Base-by-base conservation (phyloP, 192 early-diverging fungal species). In the Coemansia sp. region DNA sequence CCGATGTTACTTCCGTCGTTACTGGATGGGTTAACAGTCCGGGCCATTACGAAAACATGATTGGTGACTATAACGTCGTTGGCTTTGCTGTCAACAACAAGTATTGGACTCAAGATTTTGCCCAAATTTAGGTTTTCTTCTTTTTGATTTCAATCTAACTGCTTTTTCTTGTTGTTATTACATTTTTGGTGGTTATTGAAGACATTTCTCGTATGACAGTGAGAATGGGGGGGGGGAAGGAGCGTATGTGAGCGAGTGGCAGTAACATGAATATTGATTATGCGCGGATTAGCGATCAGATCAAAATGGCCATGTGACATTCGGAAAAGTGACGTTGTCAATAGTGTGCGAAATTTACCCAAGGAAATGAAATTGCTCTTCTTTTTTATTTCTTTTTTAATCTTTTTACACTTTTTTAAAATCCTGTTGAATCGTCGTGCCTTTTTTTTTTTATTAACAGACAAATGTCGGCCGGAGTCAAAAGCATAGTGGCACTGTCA, bases 401-500 rank as follows among this genome's bases (percentile, higher is more conserved):
- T 1, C 38, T 13, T 40, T 40, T 40, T 40, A 0, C 5, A 40
- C 5, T 11, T 4, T 40, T 40, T 40, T 13, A 11, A 8, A 40
- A 3, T 40, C 36, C 9, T 40, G 38, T 5, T 29, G 29, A 40
- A 13, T 13, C n/a, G n/a, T n/a, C n/a, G n/a, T n/a, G n/a, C n/a
- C n/a, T n/a, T n/a, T n/a, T n/a, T n/a, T n/a, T n/a, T n/a, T n/a
- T n/a, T n/a, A n/a, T n/a, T n/a, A n/a, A n/a, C n/a, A n/a, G 3
- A 22, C 46, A 59, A 42, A 71, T 71, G 70, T 40, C 70, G n/a
- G 63, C 70, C 8, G 70, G 70, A 43, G 63, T 71, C 23, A 71
- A 59, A 66, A 65, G 57, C 56, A 70, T 74, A 53, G 93, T 95
- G 64, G 89, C 75, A 42, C 85, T 99, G 41, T 92, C 96, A 23